Base-by-base conservation (phyloP, 129 eudicot species). In the Glebionis coronaria region DNA sequence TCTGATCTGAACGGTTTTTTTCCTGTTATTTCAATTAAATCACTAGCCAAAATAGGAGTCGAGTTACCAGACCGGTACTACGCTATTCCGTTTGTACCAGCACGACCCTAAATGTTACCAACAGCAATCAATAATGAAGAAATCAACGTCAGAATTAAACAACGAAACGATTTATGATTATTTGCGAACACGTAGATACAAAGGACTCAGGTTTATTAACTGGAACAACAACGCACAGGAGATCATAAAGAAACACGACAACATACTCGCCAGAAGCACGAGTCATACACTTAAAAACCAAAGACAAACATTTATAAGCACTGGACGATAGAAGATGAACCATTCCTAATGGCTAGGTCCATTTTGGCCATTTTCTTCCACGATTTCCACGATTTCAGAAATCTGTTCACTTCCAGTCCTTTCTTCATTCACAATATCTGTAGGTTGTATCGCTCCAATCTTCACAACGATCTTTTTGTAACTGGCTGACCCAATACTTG, bases 401-500 rank as follows among this genome's bases (percentile, higher is more conserved):
- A 35, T 6, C 7, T 35, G 42, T 35, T 10, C 42, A 35, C 42
- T 35, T 35, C 42, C 42, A 8, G 42, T 35, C 42, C 42, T 35
- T 35, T 35, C 65, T 44, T 12, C 54, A 42, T 6, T 29, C 44
- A 27, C 27, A 2, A 56, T 38, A 58, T 69, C 56, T 19, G 52
- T 16, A 40, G 74, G 56, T 56, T 56, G 74, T 56, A 69, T 9
- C 5, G 65, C 65, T 5, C 44, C 44, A 55, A 69, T 69, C 65
- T 42, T 69, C 16, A 69, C 29, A 64, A 56, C 56, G 15, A 56
- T 49, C 65, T 23, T 69, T 44, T 69, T 69, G 65, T 69, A 69
- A 40, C 65, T 44, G 35, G 25, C 56, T 0, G 27, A 69, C 28
- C 45, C 63, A 12, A 44, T 40, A 25, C 56, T 54, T 10, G 74